Conservation (phyloP, 176 grass and related monocot genomes). For the Triticum aestivum region IWGSC_CS_RefSeq_v2.1 NC_057803.1:511177362-511177861, state of each 20-base stretch:
- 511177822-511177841: constrained; percentile 92
- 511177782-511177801: neutral
- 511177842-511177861: constrained; percentile 50
- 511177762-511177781: neutral
- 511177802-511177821: constrained; percentile 55
- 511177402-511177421: constrained; percentile 69
- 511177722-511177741: too few relatives aligned
- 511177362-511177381: constrained; percentile 52
- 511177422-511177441: constrained; percentile 6
- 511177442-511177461: neutral
- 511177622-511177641: constrained; percentile 22
- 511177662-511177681: constrained; percentile 25
- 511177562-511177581: constrained; percentile 57
- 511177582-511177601: constrained; percentile 46
- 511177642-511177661: neutral
- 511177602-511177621: constrained; percentile 33
- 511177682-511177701: neutral
- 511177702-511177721: neutral
- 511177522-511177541: constrained; percentile 46
- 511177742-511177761: neutral
- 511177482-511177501: neutral
- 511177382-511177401: constrained; percentile 58
- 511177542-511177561: constrained; percentile 74
- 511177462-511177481: constrained; percentile 20
- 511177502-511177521: constrained; percentile 68